Percentiles rank a stretch among this genome's conserved stretches.
Conservation (phyloP, 768 basidiomycete genomes). For the Mycena floridula region DNA sequence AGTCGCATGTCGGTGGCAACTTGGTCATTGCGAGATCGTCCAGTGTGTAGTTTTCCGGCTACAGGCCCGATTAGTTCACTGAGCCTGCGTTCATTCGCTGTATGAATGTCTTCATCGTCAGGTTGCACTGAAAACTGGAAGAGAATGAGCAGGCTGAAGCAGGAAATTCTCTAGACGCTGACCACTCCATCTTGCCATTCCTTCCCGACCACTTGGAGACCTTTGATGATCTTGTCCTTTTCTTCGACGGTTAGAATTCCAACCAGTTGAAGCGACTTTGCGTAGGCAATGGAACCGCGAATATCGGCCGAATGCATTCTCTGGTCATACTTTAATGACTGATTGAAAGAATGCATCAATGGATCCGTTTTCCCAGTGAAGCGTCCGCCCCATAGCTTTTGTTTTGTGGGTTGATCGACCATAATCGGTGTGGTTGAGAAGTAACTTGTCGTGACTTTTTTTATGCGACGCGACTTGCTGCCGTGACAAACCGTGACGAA, state of each 20-base stretch:
- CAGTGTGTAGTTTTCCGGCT: conserved; percentile 96
- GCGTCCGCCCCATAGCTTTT: conserved; percentile 85
- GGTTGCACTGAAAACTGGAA: conserved; percentile 64
- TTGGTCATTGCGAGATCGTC: conserved; percentile 95
- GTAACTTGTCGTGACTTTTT: conserved; percentile 8
- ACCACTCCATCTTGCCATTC: conserved; percentile 86
- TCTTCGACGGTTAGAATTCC: conserved; percentile 81
- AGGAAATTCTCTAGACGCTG: conserved; percentile 12
- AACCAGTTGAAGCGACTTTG: conserved; percentile 75
- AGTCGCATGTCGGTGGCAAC: conserved; percentile 98
- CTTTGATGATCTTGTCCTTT: conserved; percentile 62
- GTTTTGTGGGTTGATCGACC: conserved; percentile 42
- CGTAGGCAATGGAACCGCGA: conserved; percentile 91
- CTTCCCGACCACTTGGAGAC: conserved; percentile 65
- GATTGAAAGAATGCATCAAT: conserved; percentile 97
- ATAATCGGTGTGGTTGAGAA: conserved; percentile 16
- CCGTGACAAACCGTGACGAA: not conserved
- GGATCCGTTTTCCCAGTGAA: conserved; percentile 90
- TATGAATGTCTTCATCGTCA: conserved; percentile 99
- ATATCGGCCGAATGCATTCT: conserved; percentile 93
- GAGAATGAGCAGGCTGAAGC: not conserved
- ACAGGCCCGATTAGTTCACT: conserved; percentile 89
- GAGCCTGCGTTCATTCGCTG: conserved; percentile 93
- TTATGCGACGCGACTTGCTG: not conserved
- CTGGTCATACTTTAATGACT: conserved; percentile 91